These are phyloP conservation scores for Vitis amurensis DNA, from an alignment of 164 flowering plant genomes.

Conservation along the genomic window DNA sequence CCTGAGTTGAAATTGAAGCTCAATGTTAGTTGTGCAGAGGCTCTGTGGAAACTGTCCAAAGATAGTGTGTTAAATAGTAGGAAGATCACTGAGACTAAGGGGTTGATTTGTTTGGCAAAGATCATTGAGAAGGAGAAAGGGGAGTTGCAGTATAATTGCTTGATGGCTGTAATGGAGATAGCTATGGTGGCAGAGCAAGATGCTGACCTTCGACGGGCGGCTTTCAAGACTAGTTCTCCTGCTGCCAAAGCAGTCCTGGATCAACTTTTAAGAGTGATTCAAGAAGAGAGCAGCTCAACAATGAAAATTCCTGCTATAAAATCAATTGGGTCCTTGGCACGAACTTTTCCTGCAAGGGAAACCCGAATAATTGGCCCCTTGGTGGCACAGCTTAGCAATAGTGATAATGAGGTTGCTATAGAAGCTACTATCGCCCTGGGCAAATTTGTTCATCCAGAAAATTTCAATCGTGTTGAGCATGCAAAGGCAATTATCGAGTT, in stretches of 20 bases:
- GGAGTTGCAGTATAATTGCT: conserved; percentile 29
- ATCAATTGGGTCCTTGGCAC: conserved; percentile 38
- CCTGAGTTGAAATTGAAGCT: conserved; percentile 27
- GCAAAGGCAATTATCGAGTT: conserved; percentile 35
- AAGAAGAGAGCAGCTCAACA: conserved; percentile 14
- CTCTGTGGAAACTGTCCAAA: conserved; percentile 34
- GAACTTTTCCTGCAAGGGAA: conserved; percentile 39
- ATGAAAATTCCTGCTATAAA: conserved; percentile 31
- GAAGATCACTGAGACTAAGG: conserved; percentile 40
- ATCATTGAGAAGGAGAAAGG: conserved; percentile 31
- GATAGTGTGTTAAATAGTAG: conserved; percentile 20
- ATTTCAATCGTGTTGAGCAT: conserved; percentile 32
- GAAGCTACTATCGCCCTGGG: conserved; percentile 39
- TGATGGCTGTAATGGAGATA: conserved; percentile 38
- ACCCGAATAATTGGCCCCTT: conserved; percentile 28
- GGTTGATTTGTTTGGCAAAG: conserved; percentile 37
- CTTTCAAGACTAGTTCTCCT: conserved; percentile 39
- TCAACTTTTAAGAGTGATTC: conserved; percentile 32
- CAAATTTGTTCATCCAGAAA: conserved; percentile 33
- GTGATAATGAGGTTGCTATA: conserved; percentile 21
- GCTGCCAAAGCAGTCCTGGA: conserved; percentile 41
- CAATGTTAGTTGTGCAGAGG: conserved; percentile 32
- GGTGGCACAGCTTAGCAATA: conserved; percentile 20
- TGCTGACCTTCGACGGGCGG: conserved; percentile 40
- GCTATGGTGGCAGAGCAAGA: conserved; percentile 35